These are phyloP conservation scores for Colletotrichum somersetense DNA, from an alignment of 2,329 filamentous ascomycete species.

Conservation along the genomic window DNA sequence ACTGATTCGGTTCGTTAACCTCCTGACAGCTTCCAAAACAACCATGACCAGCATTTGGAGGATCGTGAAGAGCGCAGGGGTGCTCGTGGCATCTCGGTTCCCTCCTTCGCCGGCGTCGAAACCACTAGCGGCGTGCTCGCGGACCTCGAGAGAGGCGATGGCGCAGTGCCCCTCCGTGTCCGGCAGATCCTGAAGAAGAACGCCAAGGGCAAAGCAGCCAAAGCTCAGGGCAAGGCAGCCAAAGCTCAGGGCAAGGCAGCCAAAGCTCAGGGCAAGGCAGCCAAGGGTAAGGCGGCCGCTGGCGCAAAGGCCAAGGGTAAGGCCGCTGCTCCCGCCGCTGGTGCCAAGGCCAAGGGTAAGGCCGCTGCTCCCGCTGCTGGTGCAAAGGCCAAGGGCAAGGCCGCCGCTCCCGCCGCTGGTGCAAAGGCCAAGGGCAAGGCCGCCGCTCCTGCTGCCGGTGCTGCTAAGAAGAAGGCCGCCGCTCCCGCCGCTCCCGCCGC, in stretches of 20 bases:
- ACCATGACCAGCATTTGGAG: slow-evolving; percentile 35
- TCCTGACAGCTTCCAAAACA: background rate
- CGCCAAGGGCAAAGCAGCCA: slow-evolving; percentile 24
- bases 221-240: slow-evolving; percentile 29
- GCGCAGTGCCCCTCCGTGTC: slow-evolving; percentile 22
- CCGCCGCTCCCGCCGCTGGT: background rate
- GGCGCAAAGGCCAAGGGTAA: slow-evolving; percentile 10
- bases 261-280: slow-evolving; percentile 15
- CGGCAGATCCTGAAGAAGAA: slow-evolving; percentile 37
- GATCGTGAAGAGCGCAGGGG: slow-evolving; percentile 32
- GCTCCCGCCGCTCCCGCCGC: background rate
- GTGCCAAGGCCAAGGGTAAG: slow-evolving; percentile 27
- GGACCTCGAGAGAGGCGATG: slow-evolving; percentile 28
- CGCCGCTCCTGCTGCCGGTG: slow-evolving; percentile 4
- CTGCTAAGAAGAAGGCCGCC: slow-evolving; percentile 12
- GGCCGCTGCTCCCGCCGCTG: slow-evolving; percentile 1
- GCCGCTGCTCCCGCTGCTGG: background rate
- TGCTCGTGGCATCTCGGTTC: slow-evolving; percentile 31
- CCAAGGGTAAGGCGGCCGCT: slow-evolving; percentile 15
- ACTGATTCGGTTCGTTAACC: background rate
- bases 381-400: slow-evolving; percentile 31
- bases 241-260: slow-evolving; percentile 23
- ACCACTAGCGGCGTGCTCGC: slow-evolving; percentile 34
- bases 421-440: slow-evolving; percentile 38
- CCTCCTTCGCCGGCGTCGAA: slow-evolving; percentile 35